phyloP scores from a whole-genome alignment of 176 grass and related monocot genomes.

The Ensete ventricosum region DNA sequence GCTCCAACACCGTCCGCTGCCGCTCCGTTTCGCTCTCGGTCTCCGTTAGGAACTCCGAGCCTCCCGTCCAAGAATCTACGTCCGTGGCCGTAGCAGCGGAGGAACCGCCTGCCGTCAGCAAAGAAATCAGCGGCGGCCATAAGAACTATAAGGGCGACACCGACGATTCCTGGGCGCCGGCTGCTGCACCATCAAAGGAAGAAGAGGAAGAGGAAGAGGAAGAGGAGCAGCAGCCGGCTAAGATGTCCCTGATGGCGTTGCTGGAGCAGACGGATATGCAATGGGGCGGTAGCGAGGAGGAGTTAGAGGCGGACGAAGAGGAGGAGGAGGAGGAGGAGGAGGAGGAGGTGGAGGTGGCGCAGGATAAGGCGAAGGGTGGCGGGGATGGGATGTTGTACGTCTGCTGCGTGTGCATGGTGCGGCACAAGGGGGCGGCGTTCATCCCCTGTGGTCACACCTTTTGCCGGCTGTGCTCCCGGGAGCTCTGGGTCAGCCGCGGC shows the following conservation, averaged over 20 bases:
- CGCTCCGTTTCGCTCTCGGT: not conserved
- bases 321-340: not conserved
- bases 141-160: not conserved
- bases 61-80: not conserved
- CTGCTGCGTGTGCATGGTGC: slow-evolving; percentile 16
- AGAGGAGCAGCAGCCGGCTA: slow-evolving; percentile 17
- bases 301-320: not conserved
- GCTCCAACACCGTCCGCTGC: not conserved
- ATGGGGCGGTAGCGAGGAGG: slow-evolving; percentile 27
- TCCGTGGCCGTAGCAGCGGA: not conserved
- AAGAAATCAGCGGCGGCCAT: not conserved
- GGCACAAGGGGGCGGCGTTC: slow-evolving; percentile 7
- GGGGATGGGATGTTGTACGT: slow-evolving; percentile 3
- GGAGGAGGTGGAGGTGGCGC: not conserved
- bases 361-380: not conserved
- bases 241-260: slow-evolving; percentile 63
- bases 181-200: no score
- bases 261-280: slow-evolving; percentile 33
- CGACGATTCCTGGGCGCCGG: not conserved
- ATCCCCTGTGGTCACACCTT: slow-evolving; percentile 16
- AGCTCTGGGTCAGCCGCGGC: slow-evolving; percentile 13
- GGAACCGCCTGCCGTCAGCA: not conserved
- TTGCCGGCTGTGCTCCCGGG: slow-evolving; percentile 18
- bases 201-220: not conserved
- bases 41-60: slow-evolving; percentile 7